These are phyloP conservation scores for Penicillium sp. DNA, from an alignment of 2,329 filamentous ascomycete genomes.

Conservation along the genomic window DNA sequence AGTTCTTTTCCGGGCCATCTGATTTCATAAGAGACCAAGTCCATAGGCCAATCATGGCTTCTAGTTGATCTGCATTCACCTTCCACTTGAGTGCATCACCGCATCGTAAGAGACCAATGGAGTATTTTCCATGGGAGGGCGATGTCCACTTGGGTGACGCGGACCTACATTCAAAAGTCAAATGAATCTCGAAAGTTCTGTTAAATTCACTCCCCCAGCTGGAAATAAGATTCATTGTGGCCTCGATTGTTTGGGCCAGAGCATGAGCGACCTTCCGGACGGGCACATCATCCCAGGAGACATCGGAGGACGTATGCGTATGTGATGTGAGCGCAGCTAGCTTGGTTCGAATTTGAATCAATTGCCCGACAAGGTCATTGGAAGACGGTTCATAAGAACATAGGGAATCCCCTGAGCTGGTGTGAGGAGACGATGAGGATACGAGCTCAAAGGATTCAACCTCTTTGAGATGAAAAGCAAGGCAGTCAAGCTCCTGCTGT, in stretches of 20 bases:
- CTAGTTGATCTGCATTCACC: slow-evolving; percentile 26
- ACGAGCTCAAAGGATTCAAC: slow-evolving; percentile 24
- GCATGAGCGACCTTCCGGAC: slow-evolving; percentile 24
- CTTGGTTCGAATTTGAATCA: slow-evolving; percentile 22
- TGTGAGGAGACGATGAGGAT: slow-evolving; percentile 1
- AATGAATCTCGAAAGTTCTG: slow-evolving; percentile 15
- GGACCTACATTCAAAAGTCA: slow-evolving; percentile 20
- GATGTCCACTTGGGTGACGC: background rate
- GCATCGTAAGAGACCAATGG: slow-evolving; percentile 16
- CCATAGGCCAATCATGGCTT: slow-evolving; percentile 36
- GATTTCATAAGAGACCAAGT: slow-evolving; percentile 30
- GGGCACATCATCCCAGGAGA: slow-evolving; percentile 29
- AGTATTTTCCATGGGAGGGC: slow-evolving; percentile 12
- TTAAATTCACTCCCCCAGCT: slow-evolving; percentile 19
- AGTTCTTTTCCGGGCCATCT: slow-evolving; percentile 14
- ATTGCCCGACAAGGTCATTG: background rate
- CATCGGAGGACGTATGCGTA: slow-evolving; percentile 1
- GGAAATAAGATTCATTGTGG: slow-evolving; percentile 30
- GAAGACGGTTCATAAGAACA: rapidly evolving
- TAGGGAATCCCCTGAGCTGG: slow-evolving; percentile 10
- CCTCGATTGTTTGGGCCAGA: slow-evolving; percentile 26
- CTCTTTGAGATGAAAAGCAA: slow-evolving; percentile 29
- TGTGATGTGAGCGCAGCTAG: slow-evolving; percentile 25
- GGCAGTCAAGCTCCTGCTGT: slow-evolving; percentile 35
- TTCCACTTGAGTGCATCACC: slow-evolving; percentile 28